Base-by-base conservation (phyloP, 371 early-diverging fungal species). In the Zopfochytrium polystomum region DNA sequence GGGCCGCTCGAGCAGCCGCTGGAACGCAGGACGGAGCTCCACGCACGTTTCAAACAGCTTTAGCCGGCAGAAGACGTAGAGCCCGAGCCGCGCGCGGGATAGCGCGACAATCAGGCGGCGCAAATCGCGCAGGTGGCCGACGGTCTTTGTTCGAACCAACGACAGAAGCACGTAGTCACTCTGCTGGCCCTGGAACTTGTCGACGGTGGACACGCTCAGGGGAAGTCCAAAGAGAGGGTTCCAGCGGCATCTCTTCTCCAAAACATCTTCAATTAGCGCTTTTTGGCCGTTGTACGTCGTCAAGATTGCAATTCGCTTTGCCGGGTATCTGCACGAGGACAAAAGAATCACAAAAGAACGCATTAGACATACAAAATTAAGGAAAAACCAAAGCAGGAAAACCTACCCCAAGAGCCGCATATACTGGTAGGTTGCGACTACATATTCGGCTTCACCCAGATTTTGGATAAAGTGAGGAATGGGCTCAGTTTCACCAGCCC, bases 231-330 rank as follows among this genome's bases (percentile, higher is more conserved):
- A 85, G 6, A 88, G 78, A 18, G 77, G 81, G 60, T 89, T 87
- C 88, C 90, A 90, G 1, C 78, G 71, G 68, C 97, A 97, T 20
- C 95, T 81, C 55, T 81, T 75, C 29, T 84, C 77, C 33, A 97
- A 68, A 0, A 97, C 93, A 72, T 97, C 97, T 35, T 81, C 77
- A 62, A 97, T 88, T 61, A 97, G 79, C 26, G 93, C 89, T 38
- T 84, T 81, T 68, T 97, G 98, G 11, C 98, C 98, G 62, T 94
- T 93, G 63, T 97, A 97, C 0, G 96, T 92, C 5, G 98, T 92
- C 67, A 97, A 68, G 34, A 97, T 90, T 0, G 90, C 79, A 53
- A 97, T 94, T 54, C 85, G 83, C 30, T 86, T 83, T 0, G 90
- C 84, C 2, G 95, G 91, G 57, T 96, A 96, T 32, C 66, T 73